Evolutionary conservation across 2,329 filamentous ascomycete genomes (phyloP).

Genomic region (Pseudopyricularia cyperi): DNA sequence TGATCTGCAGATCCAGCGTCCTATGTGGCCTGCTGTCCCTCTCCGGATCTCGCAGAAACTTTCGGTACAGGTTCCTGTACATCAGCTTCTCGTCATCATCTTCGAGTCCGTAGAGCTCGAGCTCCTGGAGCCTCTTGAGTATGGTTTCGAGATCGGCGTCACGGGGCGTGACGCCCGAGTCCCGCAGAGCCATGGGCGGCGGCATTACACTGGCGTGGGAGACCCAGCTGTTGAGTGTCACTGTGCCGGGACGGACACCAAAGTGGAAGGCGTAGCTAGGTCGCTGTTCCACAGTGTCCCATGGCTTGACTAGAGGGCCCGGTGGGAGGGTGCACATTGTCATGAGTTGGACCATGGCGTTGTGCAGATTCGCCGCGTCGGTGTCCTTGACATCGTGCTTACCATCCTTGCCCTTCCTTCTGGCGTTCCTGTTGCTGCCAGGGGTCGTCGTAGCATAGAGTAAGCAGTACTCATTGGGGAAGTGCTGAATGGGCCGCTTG

Average conservation of each 20-base stretch:
- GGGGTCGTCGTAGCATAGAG: constrained; percentile 36
- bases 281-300: constrained; percentile 57
- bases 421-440: constrained; percentile 21
- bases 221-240: constrained; percentile 59
- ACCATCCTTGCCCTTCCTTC: background rate
- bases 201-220: constrained; percentile 43
- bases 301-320: constrained; percentile 35
- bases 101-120: constrained; percentile 38
- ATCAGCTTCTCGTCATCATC: constrained; percentile 45
- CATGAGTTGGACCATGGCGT: constrained; percentile 46
- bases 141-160: constrained; percentile 45
- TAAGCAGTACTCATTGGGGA: constrained; percentile 39
- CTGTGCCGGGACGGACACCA: constrained; percentile 53
- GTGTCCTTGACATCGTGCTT: constrained; percentile 16
- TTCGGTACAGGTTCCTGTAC: constrained; percentile 53
- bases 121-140: constrained; percentile 43
- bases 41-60: constrained; percentile 55
- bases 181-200: constrained; percentile 42
- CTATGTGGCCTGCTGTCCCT: constrained; percentile 46
- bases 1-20: constrained; percentile 58
- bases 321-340: constrained; percentile 31
- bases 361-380: constrained; percentile 36
- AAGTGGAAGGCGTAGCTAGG: constrained; percentile 58
- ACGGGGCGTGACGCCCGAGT: constrained; percentile 45
- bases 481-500: constrained; percentile 39